Evolutionary conservation across 768 basidiomycete species (phyloP), one percentile per base, ranked within the genome.

Genomic region (Hygrophoropsis aurantiaca): DNA sequence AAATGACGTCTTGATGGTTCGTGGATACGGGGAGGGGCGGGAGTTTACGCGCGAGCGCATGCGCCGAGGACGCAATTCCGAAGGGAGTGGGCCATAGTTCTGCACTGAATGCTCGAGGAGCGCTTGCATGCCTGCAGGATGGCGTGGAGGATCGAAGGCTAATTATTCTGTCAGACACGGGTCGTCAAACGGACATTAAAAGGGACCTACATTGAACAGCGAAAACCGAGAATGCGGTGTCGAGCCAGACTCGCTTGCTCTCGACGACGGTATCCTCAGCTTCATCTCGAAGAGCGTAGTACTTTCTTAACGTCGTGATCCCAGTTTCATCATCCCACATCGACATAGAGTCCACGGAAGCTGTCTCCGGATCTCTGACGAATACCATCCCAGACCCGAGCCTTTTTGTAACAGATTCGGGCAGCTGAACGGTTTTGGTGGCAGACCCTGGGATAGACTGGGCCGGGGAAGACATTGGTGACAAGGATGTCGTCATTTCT

Each of bases 171-270:
- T 54, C 36, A 56, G 52, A 20, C 60, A 30, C 2, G 51, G 37
- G 19, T 11, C 37, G 33, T 7, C 11, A 16, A 21, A 24, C 15
- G 39, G 4, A 16, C 4, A 10, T 49, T 20, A 4, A 24, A 25
- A 44, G n/a, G 40, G 16, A 8, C 84, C 67, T 58, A 89, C 88
- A 77, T 66, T 90, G 87, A 34, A 87, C 21, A 6, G 84, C 83
- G 40, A 77, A 88, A n/a, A 82, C 20, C 0, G 87, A 90, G 55
- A 86, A 83, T 0, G 86, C 79, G 0, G 88, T 91, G 55, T 90
- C 88, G 0, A 55, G 39, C 88, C 87, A 90, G 1, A 63, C 52
- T 9, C 72, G 74, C 62, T 79, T 74, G 57, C 88, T 91, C 59
- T 88, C 86, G 2, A 63, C 68, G 4, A 90, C 82, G 0, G 81